Conservation (phyloP, 768 basidiomycete species). For the Imleria badia region DNA sequence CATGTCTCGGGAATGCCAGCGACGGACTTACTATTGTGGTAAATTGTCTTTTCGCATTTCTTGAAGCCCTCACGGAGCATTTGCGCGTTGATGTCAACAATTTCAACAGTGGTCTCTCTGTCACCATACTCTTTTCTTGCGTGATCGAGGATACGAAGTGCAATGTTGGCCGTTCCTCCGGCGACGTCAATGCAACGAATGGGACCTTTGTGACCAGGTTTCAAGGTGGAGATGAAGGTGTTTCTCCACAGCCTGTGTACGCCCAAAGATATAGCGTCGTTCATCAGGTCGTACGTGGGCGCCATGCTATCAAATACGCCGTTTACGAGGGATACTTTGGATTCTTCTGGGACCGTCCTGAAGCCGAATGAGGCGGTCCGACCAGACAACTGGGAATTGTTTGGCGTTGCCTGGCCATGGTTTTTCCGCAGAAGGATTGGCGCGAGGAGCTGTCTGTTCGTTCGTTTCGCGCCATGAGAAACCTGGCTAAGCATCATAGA, state of each 20-base stretch:
- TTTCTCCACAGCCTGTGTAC: constrained; percentile 99
- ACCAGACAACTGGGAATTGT: constrained; percentile 16
- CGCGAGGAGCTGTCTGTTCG: constrained; percentile 6
- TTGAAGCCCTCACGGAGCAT: constrained; percentile 93
- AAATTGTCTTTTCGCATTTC: constrained; percentile 96
- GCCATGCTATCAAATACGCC: constrained; percentile 95
- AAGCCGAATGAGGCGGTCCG: constrained; percentile 90
- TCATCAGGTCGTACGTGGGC: constrained; percentile 95
- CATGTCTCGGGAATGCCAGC: neutral
- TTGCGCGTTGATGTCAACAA: constrained; percentile 92
- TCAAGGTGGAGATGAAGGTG: constrained; percentile 70
- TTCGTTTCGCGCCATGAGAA: constrained; percentile 14
- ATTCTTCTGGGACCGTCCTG: constrained; percentile 79
- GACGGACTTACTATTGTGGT: constrained; percentile 78
- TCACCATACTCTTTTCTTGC: constrained; percentile 88
- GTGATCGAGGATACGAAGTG: constrained; percentile 87
- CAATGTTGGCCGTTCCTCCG: constrained; percentile 97
- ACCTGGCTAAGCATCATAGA: constrained; percentile 17
- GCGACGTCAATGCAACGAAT: constrained; percentile 91
- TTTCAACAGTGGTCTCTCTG: constrained; percentile 82
- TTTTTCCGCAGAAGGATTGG: constrained; percentile 19
- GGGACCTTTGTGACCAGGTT: constrained; percentile 74
- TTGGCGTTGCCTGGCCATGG: constrained; percentile 17
- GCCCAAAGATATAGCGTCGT: constrained; percentile 95
- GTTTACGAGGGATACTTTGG: constrained; percentile 89